phyloP scores from a whole-genome alignment of 2,329 filamentous ascomycete species.

The Trichoderma koningiopsis region DNA sequence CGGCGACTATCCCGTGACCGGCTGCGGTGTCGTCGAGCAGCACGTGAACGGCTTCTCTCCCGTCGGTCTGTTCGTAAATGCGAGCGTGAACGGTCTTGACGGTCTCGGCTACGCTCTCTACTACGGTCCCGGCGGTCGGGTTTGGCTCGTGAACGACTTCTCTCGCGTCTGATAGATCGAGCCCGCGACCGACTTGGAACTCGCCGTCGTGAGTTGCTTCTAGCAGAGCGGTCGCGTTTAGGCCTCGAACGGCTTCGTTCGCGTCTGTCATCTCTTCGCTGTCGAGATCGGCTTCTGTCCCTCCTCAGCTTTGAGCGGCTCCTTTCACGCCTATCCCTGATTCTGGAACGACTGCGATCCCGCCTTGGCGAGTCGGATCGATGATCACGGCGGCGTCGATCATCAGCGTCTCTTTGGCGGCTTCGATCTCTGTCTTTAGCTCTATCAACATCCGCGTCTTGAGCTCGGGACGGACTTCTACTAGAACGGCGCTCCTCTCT shows the following conservation, averaged over 20 bases:
- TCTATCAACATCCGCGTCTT: conserved; percentile 34
- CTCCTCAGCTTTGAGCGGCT: conserved; percentile 42
- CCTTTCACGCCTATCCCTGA: conserved; percentile 40
- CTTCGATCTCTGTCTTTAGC: conserved; percentile 37
- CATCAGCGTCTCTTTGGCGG: conserved; percentile 35
- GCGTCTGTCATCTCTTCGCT: conserved; percentile 37
- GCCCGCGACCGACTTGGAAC: conserved; percentile 44
- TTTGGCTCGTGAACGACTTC: conserved; percentile 42
- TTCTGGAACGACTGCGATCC: conserved; percentile 39
- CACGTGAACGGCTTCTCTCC: conserved; percentile 32
- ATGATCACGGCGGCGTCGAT: conserved; percentile 39
- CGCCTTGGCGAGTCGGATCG: conserved; percentile 45
- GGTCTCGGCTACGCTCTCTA: conserved; percentile 30
- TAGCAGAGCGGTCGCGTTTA: conserved; percentile 39
- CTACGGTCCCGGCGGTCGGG: conserved; percentile 40
- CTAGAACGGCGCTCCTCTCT: conserved; percentile 38
- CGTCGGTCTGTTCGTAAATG: conserved; percentile 33
- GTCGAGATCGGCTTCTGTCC: conserved; percentile 46
- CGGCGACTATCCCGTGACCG: conserved; percentile 32
- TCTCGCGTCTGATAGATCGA: conserved; percentile 40
- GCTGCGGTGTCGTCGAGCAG: conserved; percentile 29
- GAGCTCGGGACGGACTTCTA: conserved; percentile 39
- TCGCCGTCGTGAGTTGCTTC: conserved; percentile 42
- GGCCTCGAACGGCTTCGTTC: conserved; percentile 41
- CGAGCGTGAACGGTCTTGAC: conserved; percentile 35